These are phyloP conservation scores for Teunomyces tritomae DNA, from an alignment of 805 yeast genomes.

Conservation along the genomic window DNA sequence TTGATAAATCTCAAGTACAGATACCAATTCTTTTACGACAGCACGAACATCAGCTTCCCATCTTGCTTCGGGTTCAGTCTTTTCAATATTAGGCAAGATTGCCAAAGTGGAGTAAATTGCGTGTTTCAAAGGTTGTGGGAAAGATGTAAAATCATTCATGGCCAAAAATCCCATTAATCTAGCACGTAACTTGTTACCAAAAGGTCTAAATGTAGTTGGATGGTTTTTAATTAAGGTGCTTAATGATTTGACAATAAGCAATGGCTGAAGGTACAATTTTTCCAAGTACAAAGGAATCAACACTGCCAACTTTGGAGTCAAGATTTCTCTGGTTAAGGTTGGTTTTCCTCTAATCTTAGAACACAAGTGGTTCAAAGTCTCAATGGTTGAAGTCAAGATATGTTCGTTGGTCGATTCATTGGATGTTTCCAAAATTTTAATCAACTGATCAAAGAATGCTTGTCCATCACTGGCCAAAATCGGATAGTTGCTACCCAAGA, in stretches of 20 bases:
- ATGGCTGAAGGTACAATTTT: conserved; percentile 26
- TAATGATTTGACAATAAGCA: conserved; percentile 33
- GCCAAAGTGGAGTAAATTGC: conserved; percentile 52
- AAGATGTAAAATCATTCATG: conserved; percentile 34
- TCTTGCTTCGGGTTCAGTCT: conserved; percentile 45
- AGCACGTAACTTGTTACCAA: conserved; percentile 57
- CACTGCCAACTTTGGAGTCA: conserved; percentile 73
- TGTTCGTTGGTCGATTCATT: conserved; percentile 34
- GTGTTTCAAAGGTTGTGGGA: conserved; percentile 38
- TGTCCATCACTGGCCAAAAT: conserved; percentile 42
- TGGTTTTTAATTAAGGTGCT: conserved; percentile 49
- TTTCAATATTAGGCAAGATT: conserved; percentile 53
- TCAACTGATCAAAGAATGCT: conserved; percentile 36
- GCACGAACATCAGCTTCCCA: conserved; percentile 48
- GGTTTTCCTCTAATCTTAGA: conserved; percentile 72
- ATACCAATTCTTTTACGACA: conserved; percentile 51
- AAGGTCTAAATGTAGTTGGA: conserved; percentile 81
- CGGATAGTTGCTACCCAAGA: conserved; percentile 37
- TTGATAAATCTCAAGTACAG: conserved; percentile 54
- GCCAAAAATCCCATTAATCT: conserved; percentile 36
- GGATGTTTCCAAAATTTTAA: conserved; percentile 40
- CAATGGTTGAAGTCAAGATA: conserved; percentile 35
- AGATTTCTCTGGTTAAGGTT: conserved; percentile 74
- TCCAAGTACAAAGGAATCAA: conserved; percentile 56
- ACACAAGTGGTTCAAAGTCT: conserved; percentile 41